Base-by-base conservation (phyloP, 2,329 filamentous ascomycete species). In the Fusarium sp. region DNA sequence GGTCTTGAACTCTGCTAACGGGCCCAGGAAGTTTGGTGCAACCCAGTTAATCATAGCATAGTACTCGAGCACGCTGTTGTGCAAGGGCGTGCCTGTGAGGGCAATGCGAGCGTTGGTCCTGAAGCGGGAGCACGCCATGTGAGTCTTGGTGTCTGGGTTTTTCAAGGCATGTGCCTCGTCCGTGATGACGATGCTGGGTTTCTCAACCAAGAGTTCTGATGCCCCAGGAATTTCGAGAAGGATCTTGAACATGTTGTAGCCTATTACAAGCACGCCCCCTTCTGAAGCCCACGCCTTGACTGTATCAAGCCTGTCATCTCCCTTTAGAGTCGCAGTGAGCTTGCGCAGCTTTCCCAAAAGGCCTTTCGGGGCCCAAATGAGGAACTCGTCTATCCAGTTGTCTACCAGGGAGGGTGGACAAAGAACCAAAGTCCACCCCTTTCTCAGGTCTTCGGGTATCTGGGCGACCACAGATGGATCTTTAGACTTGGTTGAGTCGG, bases 11-110 rank as follows among this genome's bases (percentile, higher is more conserved):
- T 95, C 92, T 1, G 81, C 77, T 11, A 87, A 81, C 5, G 89
- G 86, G 1, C 94, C 94, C 4, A 98, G 86, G 79, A 94, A 98
- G 27, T 90, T 90, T 0, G 93, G 93, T 2, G 94, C 92, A 59
- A 96, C 91, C 94, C 94, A 98, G 71, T 95, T 89, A 66, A 98
- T 92, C 90, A 97, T 94, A n/a, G 91, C 85, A 78, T 92, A 94
- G 78, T 97, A 97, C 76, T 98, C 95, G 31, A 88, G 85, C 0
- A 98, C 90, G 60, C 94, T 93, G 78, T 98, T 98, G 6, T 93
- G 91, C 60, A 98, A 85, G 1, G 95, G 95, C 0, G 95, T 96
- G 1, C 95, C 95, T 1, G 95, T 97, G 70, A 98, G 85, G 7
- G 94, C 95, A 72, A 98, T 93, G 12, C 95, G 91, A 68, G 88